These are phyloP conservation scores for Eutrema japonicum DNA, from an alignment of 345 rosid genomes.

Conservation along the genomic window DNA sequence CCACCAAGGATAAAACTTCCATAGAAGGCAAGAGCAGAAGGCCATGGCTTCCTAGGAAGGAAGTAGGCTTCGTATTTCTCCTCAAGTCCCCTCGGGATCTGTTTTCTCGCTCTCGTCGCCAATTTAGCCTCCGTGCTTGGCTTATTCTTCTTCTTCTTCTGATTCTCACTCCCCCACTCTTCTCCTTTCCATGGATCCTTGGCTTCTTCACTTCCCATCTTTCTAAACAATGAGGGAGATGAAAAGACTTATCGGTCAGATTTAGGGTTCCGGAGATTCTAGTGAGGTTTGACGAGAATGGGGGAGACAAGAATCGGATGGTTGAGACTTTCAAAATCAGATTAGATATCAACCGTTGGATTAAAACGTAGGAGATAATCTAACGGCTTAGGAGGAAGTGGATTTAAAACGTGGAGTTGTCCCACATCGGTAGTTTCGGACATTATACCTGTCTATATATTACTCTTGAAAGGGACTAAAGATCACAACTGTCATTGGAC, in stretches of 20 bases:
- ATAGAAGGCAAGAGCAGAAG: slow-evolving; percentile 63
- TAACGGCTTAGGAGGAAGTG: neutral
- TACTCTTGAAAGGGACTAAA: too few relatives aligned
- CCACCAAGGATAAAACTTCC: slow-evolving; percentile 85
- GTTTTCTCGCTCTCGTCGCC: slow-evolving; percentile 53
- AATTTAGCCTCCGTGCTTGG: slow-evolving; percentile 54
- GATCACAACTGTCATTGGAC: neutral
- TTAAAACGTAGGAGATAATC: neutral
- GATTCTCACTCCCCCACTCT: slow-evolving; percentile 78
- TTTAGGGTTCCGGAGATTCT: neutral
- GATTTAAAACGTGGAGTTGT: too few relatives aligned
- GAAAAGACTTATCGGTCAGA: neutral
- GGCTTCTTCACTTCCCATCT: slow-evolving; percentile 64
- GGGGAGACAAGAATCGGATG: neutral
- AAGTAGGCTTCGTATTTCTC: slow-evolving; percentile 87
- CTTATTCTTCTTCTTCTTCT: slow-evolving; percentile 65
- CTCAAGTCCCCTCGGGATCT: slow-evolving; percentile 75
- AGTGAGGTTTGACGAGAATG: neutral
- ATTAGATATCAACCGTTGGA: slow-evolving; percentile 8
- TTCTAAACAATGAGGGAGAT: neutral
- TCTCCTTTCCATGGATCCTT: slow-evolving; percentile 83
- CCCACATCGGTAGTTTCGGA: too few relatives aligned
- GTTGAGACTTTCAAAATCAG: slow-evolving; percentile 1
- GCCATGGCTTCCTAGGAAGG: slow-evolving; percentile 70
- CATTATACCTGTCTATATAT: too few relatives aligned